Conservation (phyloP, 2,329 filamentous ascomycete species). For the Parastagonospora avenae region DNA sequence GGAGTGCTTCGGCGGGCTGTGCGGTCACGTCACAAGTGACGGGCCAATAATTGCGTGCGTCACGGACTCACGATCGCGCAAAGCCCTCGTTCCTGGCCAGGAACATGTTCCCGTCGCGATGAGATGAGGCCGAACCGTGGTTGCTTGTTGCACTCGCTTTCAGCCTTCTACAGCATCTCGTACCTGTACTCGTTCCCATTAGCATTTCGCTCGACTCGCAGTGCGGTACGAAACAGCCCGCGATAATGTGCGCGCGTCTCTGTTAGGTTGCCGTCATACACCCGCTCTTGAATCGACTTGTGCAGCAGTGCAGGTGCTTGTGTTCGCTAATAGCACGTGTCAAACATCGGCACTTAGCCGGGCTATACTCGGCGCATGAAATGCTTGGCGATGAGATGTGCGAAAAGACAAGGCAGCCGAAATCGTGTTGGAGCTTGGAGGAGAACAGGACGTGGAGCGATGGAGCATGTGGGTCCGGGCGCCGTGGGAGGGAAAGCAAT, state of each 20-base stretch:
- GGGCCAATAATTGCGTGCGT: slow-evolving; percentile 21
- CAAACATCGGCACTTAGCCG: not conserved
- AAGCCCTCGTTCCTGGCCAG: slow-evolving; percentile 22
- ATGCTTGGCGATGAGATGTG: not conserved
- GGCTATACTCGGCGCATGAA: not conserved
- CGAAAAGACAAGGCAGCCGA: too few species aligned
- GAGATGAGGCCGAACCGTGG: slow-evolving; percentile 3
- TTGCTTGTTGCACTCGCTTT: too few species aligned
- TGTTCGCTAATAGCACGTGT: not conserved
- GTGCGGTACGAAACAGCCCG: too few species aligned
- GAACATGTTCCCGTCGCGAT: slow-evolving; percentile 12
- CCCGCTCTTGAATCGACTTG: not conserved
- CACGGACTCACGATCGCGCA: slow-evolving; percentile 17
- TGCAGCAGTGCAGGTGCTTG: not conserved
- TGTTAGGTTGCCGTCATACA: not conserved
- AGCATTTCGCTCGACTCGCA: too few species aligned
- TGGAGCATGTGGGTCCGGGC: too few species aligned
- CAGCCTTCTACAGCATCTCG: too few species aligned
- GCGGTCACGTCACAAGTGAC: slow-evolving; percentile 23
- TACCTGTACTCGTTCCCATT: too few species aligned
- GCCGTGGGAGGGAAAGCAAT: too few species aligned
- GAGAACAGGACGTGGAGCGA: too few species aligned
- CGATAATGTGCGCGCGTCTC: not conserved
- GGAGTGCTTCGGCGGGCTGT: slow-evolving; percentile 7
- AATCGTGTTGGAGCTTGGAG: too few species aligned